Evolutionary conservation across 176 grass and related monocot genomes (phyloP).

Genomic region (Calamus simplicifolius): DNA sequence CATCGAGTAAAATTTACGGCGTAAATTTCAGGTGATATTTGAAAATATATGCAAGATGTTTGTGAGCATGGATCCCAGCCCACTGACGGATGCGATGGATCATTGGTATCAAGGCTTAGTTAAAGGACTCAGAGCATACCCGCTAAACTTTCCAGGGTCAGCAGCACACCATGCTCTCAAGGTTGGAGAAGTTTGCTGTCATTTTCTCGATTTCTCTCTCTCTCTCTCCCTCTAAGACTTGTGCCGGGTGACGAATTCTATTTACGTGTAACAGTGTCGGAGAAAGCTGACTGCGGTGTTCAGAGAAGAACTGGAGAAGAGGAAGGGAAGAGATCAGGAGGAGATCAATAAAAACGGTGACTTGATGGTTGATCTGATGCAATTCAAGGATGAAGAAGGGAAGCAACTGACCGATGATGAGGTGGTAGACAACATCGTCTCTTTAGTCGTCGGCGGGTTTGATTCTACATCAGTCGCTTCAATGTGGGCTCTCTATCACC

Average conservation of each 20-base stretch:
- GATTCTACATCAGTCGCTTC: slow-evolving; percentile 26
- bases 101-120: slow-evolving; percentile 13
- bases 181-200: not conserved
- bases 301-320: slow-evolving; percentile 22
- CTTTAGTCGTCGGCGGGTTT: slow-evolving; percentile 14
- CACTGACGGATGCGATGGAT: slow-evolving; percentile 20
- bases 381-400: slow-evolving; percentile 23
- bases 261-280: not conserved
- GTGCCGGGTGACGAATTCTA: no score
- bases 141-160: slow-evolving; percentile 26
- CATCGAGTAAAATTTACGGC: not conserved
- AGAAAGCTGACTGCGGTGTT: slow-evolving; percentile 19
- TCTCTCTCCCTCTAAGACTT: no score
- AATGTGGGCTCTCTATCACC: slow-evolving; percentile 35
- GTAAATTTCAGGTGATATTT: slow-evolving; percentile 23
- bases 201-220: no score
- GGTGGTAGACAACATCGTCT: slow-evolving; percentile 30
- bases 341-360: not conserved
- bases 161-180: slow-evolving; percentile 15
- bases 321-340: not conserved
- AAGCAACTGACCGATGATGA: slow-evolving; percentile 18
- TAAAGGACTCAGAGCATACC: slow-evolving; percentile 20
- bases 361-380: slow-evolving; percentile 25
- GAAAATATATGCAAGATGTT: slow-evolving; percentile 41
- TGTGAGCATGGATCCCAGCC: slow-evolving; percentile 31